Conservation (phyloP, 2,329 filamentous ascomycete species). For the Aspergillus pseudoviridinutans region DNA sequence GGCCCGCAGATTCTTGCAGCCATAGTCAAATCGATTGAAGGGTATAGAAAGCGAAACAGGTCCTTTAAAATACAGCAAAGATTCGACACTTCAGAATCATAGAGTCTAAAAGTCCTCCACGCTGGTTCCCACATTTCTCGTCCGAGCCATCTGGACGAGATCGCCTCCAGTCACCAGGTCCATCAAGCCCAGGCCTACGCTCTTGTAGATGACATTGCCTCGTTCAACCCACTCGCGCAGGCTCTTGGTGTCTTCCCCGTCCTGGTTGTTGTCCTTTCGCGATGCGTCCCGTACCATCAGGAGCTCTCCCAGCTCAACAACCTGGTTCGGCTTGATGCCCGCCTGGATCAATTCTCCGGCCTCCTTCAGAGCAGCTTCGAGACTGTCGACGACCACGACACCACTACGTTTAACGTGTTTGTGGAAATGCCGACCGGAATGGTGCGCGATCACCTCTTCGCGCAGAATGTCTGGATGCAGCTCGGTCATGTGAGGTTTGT, state of each 20-base stretch:
- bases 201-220: constrained; percentile 67
- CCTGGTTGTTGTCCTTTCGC: constrained; percentile 25
- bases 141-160: constrained; percentile 54
- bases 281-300: constrained; percentile 59
- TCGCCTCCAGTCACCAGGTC: constrained; percentile 61
- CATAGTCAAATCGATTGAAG: background rate
- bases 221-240: constrained; percentile 58
- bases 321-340: constrained; percentile 65
- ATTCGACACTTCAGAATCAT: background rate
- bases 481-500: constrained; percentile 73
- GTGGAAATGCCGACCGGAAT: constrained; percentile 45
- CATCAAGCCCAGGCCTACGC: constrained; percentile 65
- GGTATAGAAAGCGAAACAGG: background rate
- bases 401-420: constrained; percentile 55
- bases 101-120: constrained; percentile 39
- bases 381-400: constrained; percentile 61
- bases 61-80: background rate
- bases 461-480: constrained; percentile 71
- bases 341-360: constrained; percentile 84
- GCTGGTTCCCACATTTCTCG: constrained; percentile 51
- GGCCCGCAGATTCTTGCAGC: background rate
- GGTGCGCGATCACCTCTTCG: constrained; percentile 52
- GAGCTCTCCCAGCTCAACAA: constrained; percentile 85
- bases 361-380: constrained; percentile 75
- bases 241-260: constrained; percentile 36